Percentiles rank a stretch among this genome's conserved stretches.
Conservation (phyloP, 2,329 filamentous ascomycete species). For the Fusarium nematophilum region DNA sequence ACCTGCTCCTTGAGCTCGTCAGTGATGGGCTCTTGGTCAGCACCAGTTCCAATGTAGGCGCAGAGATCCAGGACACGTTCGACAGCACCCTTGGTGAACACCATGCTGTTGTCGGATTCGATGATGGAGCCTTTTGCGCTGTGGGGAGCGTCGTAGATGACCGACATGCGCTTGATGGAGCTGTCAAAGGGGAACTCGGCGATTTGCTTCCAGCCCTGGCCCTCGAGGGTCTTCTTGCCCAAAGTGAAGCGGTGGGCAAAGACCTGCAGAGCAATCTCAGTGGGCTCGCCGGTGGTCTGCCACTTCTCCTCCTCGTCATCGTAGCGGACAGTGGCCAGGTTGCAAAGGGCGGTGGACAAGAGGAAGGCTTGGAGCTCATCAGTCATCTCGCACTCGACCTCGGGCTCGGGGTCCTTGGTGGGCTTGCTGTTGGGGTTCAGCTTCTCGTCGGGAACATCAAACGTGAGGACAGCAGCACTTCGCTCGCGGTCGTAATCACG, state of each 20-base stretch:
- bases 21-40: slow-evolving; percentile 58
- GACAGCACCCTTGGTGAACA: slow-evolving; percentile 73
- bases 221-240: slow-evolving; percentile 65
- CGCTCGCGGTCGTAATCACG: slow-evolving; percentile 70
- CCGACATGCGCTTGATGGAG: slow-evolving; percentile 82
- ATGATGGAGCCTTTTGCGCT: slow-evolving; percentile 53
- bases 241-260: slow-evolving; percentile 76
- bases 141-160: slow-evolving; percentile 70
- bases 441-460: slow-evolving; percentile 71
- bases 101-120: slow-evolving; percentile 58
- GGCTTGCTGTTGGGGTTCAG: slow-evolving; percentile 52
- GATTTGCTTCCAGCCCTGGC: slow-evolving; percentile 69
- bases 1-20: slow-evolving; percentile 62
- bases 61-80: slow-evolving; percentile 71
- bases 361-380: slow-evolving; percentile 64
- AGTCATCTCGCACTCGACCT: slow-evolving; percentile 58
- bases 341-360: slow-evolving; percentile 71
- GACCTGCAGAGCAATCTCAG: slow-evolving; percentile 81
- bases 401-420: slow-evolving; percentile 42
- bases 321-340: slow-evolving; percentile 69
- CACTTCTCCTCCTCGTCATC: slow-evolving; percentile 67
- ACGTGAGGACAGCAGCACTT: slow-evolving; percentile 69
- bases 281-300: slow-evolving; percentile 77
- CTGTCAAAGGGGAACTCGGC: slow-evolving; percentile 85
- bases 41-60: slow-evolving; percentile 57